Conservation (phyloP, 1,284 basidiomycete genomes). For the Filobasidium uniguttulatum region DNA sequence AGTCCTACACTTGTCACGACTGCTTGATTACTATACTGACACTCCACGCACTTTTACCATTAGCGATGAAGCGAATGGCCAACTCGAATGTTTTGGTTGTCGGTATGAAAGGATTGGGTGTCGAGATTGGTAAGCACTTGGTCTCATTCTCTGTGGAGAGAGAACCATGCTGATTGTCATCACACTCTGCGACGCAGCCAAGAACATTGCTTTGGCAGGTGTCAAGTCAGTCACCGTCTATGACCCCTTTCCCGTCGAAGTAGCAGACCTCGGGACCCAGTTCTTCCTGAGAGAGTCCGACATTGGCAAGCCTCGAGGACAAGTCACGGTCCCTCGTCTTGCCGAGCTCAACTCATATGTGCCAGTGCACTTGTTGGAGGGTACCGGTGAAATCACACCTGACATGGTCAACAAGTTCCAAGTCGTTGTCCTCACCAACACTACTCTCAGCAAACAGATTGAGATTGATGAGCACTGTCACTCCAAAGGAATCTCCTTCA, state of each 20-base stretch:
- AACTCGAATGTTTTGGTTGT: slow-evolving; percentile 89
- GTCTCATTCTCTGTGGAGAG: too few relatives aligned
- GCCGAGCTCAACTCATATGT: slow-evolving; percentile 95
- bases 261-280: slow-evolving; percentile 85
- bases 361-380: slow-evolving; percentile 72
- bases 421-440: slow-evolving; percentile 78
- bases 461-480: slow-evolving; percentile 94
- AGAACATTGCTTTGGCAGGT: slow-evolving; percentile 88
- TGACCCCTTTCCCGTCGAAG: slow-evolving; percentile 74
- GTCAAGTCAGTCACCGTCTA: slow-evolving; percentile 96
- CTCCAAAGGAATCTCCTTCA: slow-evolving; percentile 75
- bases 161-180: not conserved
- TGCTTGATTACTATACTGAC: slow-evolving; percentile 62
- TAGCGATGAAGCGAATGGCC: slow-evolving; percentile 99
- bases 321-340: slow-evolving; percentile 73
- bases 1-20: too few relatives aligned
- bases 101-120: slow-evolving; percentile 83
- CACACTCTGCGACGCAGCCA: slow-evolving; percentile 48
- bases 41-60: slow-evolving; percentile 40
- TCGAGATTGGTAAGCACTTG: slow-evolving; percentile 66
- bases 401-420: slow-evolving; percentile 78
- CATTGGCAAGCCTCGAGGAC: slow-evolving; percentile 73
- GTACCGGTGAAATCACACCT: slow-evolving; percentile 54
- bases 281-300: slow-evolving; percentile 89
- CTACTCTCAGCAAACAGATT: slow-evolving; percentile 64